These are phyloP conservation scores for Scopulariopsis brevicaulis DNA, from an alignment of 2,329 filamentous ascomycete genomes.

Conservation along the genomic window DNA sequence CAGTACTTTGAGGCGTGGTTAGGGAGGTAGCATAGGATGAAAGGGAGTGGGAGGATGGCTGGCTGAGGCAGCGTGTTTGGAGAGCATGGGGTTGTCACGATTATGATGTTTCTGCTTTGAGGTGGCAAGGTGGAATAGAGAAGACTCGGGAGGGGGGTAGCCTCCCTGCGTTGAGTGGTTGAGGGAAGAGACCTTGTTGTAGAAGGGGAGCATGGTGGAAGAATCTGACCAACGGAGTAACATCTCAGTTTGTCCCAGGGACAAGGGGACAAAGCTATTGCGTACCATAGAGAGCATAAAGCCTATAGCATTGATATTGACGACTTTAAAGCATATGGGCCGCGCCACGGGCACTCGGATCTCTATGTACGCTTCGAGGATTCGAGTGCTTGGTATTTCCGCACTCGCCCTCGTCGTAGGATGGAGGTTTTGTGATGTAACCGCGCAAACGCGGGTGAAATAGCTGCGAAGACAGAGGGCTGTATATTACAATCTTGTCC, in stretches of 20 bases:
- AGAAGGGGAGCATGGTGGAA: neutral
- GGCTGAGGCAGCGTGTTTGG: neutral
- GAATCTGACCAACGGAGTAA: neutral
- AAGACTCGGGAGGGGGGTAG: neutral
- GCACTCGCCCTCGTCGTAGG: too few species aligned
- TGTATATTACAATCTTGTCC: too few species aligned
- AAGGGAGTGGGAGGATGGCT: neutral
- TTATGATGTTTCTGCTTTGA: neutral
- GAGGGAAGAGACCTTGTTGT: neutral
- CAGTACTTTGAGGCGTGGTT: slow-evolving; percentile 89
- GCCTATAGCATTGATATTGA: neutral
- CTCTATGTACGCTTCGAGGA: too few species aligned
- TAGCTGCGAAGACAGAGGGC: too few species aligned
- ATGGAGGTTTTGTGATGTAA: too few species aligned
- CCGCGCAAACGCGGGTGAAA: too few species aligned
- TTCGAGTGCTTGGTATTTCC: too few species aligned
- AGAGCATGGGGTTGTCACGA: neutral
- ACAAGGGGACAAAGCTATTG: neutral
- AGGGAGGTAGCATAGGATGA: neutral
- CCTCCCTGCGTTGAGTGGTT: neutral
- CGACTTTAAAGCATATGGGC: neutral
- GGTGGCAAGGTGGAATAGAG: neutral
- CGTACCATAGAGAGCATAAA: neutral
- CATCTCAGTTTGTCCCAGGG: too few species aligned
- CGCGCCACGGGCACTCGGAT: neutral